These are phyloP conservation scores for Cladosporium sp. DNA, from an alignment of 2,329 filamentous ascomycete species.

Conservation along the genomic window DNA sequence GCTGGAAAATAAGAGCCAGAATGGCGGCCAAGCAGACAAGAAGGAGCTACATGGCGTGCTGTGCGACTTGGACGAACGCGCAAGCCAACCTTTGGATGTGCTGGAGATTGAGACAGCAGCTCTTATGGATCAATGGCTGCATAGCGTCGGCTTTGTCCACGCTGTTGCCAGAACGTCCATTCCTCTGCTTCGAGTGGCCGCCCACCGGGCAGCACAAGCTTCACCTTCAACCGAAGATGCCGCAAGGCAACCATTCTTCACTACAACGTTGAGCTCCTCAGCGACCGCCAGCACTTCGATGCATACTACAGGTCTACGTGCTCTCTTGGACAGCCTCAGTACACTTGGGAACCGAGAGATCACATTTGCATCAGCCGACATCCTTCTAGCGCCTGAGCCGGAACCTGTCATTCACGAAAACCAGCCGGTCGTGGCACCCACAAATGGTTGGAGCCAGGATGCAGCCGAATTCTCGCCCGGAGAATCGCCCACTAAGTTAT, in stretches of 20 bases:
- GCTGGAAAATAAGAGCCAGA: neutral
- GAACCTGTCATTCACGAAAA: constrained; percentile 17
- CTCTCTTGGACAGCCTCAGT: constrained; percentile 22
- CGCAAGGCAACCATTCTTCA: constrained; percentile 2
- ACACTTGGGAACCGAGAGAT: constrained; percentile 19
- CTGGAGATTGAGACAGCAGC: constrained; percentile 26
- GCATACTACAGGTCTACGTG: constrained; percentile 12
- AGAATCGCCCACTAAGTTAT: constrained; percentile 39
- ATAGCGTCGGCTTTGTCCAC: constrained; percentile 32
- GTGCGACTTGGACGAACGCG: constrained; percentile 24
- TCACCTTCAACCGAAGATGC: neutral
- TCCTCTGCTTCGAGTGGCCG: constrained; percentile 12
- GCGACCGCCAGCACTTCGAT: constrained; percentile 1
- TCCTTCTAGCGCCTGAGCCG: constrained; percentile 25
- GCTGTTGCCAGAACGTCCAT: constrained; percentile 19
- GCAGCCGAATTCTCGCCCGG: constrained; percentile 25
- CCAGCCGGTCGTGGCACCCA: constrained; percentile 12
- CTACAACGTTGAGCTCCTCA: constrained; percentile 16
- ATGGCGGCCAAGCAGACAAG: constrained; percentile 21
- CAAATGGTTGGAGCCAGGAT: constrained; percentile 16
- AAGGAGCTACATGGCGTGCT: constrained; percentile 29
- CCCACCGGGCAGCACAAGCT: neutral
- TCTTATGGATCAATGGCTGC: constrained; percentile 26
- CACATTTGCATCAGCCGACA: constrained; percentile 26
- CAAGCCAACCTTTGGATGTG: constrained; percentile 22